Percentiles rank a stretch among this genome's conserved stretches.
These are phyloP conservation scores for Fraxinus angustifolia DNA, from an alignment of 305 asterid species.

Conservation along the genomic window DNA sequence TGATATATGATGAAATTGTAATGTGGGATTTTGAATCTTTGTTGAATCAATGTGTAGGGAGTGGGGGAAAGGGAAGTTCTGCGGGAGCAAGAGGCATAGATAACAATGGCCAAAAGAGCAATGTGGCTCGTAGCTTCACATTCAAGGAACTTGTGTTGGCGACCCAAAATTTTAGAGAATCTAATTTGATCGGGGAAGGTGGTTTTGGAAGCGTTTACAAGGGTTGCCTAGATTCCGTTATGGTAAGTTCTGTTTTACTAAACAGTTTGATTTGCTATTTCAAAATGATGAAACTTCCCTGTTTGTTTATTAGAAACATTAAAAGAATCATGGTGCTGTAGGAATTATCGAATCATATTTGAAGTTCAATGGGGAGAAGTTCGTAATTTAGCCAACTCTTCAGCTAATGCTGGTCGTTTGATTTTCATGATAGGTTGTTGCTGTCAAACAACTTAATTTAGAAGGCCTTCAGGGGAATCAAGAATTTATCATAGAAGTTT, in stretches of 20 bases:
- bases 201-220: slow-evolving; percentile 84
- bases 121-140: slow-evolving; percentile 68
- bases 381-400: slow-evolving; percentile 23
- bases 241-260: slow-evolving; percentile 37
- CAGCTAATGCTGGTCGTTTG: slow-evolving; percentile 13
- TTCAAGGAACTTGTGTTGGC: slow-evolving; percentile 80
- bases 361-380: background rate
- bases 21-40: slow-evolving; percentile 3
- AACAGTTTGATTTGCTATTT: background rate
- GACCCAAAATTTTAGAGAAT: slow-evolving; percentile 66
- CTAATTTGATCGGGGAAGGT: slow-evolving; percentile 85
- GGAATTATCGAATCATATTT: background rate
- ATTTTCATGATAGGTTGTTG: slow-evolving; percentile 52
- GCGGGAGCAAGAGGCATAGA: slow-evolving; percentile 38
- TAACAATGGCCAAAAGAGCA: slow-evolving; percentile 34
- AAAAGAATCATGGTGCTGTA: background rate
- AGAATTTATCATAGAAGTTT: slow-evolving; percentile 89
- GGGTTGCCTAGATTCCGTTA: slow-evolving; percentile 64
- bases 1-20: background rate
- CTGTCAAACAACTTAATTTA: slow-evolving; percentile 79
- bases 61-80: slow-evolving; percentile 36
- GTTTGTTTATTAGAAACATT: background rate
- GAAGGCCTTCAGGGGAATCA: slow-evolving; percentile 89
- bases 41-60: slow-evolving; percentile 30
- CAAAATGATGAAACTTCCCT: background rate